phyloP scores from a whole-genome alignment of 352 stramenopile species.

The Lagenidium sp. region DNA sequence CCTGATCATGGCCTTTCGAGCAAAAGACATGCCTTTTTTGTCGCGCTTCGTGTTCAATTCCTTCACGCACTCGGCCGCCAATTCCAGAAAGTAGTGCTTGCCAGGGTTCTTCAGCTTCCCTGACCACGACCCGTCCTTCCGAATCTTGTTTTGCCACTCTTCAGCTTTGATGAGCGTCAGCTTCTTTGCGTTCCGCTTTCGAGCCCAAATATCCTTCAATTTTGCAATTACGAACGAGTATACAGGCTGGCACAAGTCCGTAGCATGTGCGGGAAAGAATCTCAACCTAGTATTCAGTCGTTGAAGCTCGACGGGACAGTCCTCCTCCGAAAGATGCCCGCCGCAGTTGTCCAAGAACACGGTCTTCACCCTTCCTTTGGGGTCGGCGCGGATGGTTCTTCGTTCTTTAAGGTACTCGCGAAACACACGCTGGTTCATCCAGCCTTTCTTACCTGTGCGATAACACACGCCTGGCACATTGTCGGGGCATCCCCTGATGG shows the following conservation, averaged over 20 bases:
- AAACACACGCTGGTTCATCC: conserved; percentile 16
- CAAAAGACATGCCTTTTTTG: conserved; percentile 14
- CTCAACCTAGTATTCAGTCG: too few relatives aligned
- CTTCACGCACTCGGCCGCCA: conserved; percentile 11
- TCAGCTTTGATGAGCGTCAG: conserved; percentile 13
- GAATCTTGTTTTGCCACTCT: conserved; percentile 15
- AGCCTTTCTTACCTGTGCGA: conserved; percentile 15
- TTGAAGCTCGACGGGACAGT: not conserved
- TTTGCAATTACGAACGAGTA: conserved; percentile 24
- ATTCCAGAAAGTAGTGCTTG: conserved; percentile 17
- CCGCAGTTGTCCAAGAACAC: conserved; percentile 4
- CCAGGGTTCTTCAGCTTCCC: conserved; percentile 21
- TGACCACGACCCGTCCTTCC: conserved; percentile 15
- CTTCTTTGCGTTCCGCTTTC: conserved; percentile 20
- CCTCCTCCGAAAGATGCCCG: not conserved
- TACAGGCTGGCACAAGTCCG: conserved; percentile 11
- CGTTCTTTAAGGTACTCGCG: conserved; percentile 12
- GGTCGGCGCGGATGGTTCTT: conserved; percentile 4
- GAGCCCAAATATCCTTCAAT: conserved; percentile 17
- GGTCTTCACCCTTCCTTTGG: not conserved
- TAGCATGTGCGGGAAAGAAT: too few relatives aligned
- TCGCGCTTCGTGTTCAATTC: conserved; percentile 13
- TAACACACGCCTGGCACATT: conserved; percentile 13
- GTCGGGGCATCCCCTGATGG: conserved; percentile 12
- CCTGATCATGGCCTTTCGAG: conserved; percentile 23